phyloP scores from a whole-genome alignment of 2,329 filamentous ascomycete genomes.

The Ciborinia camelliae region DNA sequence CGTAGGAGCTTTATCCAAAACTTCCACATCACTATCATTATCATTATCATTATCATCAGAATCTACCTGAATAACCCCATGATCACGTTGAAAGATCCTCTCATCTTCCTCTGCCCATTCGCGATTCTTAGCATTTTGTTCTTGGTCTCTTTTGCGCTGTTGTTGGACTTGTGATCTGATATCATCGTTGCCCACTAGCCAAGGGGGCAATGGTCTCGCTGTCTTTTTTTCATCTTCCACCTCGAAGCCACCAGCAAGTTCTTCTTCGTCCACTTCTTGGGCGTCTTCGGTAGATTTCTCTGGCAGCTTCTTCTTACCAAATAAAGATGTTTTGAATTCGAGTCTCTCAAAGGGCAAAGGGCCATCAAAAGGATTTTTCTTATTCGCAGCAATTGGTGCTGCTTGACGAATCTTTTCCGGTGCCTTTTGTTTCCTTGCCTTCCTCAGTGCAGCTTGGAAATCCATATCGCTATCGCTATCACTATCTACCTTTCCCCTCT shows the following conservation, averaged over 20 bases:
- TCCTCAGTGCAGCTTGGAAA: constrained; percentile 70
- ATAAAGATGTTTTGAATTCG: constrained; percentile 62
- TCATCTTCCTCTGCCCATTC: constrained; percentile 56
- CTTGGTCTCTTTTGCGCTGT: constrained; percentile 53
- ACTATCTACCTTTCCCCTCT: constrained; percentile 38
- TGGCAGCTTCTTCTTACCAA: constrained; percentile 42
- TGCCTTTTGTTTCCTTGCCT: constrained; percentile 61
- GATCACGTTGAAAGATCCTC: constrained; percentile 45
- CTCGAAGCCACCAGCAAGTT: constrained; percentile 41
- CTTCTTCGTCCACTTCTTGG: constrained; percentile 34
- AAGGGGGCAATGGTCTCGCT: constrained; percentile 65
- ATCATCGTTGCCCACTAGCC: constrained; percentile 64
- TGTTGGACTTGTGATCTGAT: constrained; percentile 61
- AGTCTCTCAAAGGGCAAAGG: constrained; percentile 90
- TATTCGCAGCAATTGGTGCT: constrained; percentile 46
- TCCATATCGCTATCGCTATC: constrained; percentile 77
- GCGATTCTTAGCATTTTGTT: constrained; percentile 63
- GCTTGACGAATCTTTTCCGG: constrained; percentile 39
- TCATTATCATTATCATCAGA: constrained; percentile 51
- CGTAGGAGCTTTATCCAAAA: constrained; percentile 49
- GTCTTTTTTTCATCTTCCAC: constrained; percentile 36
- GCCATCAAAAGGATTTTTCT: constrained; percentile 67
- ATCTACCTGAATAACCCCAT: constrained; percentile 58
- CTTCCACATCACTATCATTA: constrained; percentile 45
- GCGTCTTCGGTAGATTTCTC: constrained; percentile 26